Base-by-base conservation (phyloP, 345 rosid genomes). In the Sisymbrium altissimum region DNA sequence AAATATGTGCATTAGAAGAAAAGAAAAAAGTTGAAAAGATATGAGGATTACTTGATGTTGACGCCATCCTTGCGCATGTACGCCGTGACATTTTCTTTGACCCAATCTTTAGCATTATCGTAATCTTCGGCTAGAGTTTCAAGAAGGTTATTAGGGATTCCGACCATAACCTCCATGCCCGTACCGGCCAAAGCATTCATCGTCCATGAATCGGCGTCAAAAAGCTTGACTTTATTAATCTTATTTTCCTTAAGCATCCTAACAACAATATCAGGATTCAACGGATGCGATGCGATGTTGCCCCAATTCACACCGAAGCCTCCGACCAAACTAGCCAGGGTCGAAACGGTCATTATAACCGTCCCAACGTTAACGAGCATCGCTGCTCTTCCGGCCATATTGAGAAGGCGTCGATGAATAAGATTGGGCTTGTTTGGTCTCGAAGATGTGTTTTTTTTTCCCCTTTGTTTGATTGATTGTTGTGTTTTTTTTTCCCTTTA, bases 291-390 rank as follows among this genome's bases (percentile, higher is more conserved):
- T 21, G 92, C 80, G 23, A 84, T 66, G 25, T 70, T 79, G 0
- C 98, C 98, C 97, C 95, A 93, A 53, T 93, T 93, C 63, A 93
- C 86, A 27, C 97, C 98, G 0, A 93, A 3, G 49, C 81, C 83
- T 13, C 70, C 82, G 8, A 80, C 80, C 17, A 68, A 68, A 21
- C 54, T 48, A 71, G 79, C 50, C 12, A 70, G 50, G 8, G 75
- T 70, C 79, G 79, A 36, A 35, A 83, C 62, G 44, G 78, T 67
- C 78, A 78, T 58, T 67, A 55, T 32, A 48, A 66, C 49, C 33
- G 68, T 63, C 10, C 71, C 67, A 9, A 70, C 72, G 0, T 56
- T 65, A 58, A 49, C 36, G 72, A 70, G 71, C 80, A 76, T 76
- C 45, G 53, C 54, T 64, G 71, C 76, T 77, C 66, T 63, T 70